Evolutionary conservation across 2,329 filamentous ascomycete species (phyloP), one percentile per base, ranked within the genome.

Genomic region (Myriosclerotinia curreyana): DNA sequence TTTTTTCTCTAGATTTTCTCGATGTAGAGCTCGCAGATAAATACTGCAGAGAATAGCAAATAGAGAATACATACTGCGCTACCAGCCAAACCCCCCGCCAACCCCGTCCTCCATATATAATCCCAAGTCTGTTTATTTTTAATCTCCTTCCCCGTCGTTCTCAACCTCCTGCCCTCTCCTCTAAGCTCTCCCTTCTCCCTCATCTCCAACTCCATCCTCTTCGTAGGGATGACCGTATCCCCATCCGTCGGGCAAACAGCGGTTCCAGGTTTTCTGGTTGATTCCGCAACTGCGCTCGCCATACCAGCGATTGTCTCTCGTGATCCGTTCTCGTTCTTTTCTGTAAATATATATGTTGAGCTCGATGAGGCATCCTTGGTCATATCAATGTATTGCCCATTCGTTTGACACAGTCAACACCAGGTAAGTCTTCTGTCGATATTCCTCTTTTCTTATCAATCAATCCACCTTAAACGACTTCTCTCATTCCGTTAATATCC

Each of bases 11-110:
- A 15, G 20, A n/a, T 17, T 17, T 22, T 14, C 14, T 2, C 34
- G 17, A 40, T 3, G 28, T 17, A 58, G 20, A 46, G 4, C 5
- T 12, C 7, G 20, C 12, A 22, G 40, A 9, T 15, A n/a, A 44
- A 22, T 7, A 20, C 20, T 22, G 40, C 7, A 2, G 20, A 17
- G 22, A 15, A 40, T 28, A 15, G 31, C 17, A 52, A 40, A 46
- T 20, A 38, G 48, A 38, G 53, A 34, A 20, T 38, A 65, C 66
- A 81, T 85, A 96, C 92, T 69, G 91, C 92, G 79, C 92, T 96
- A 69, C 94, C 95, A 61, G 95, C 95, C 65, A 97, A 70, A 20
- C 95, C 95, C 55, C 95, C 95, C 2, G 95, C 94, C 40, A 96
- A 78, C 42, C 91, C 91, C 67, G 90, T 95, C 71, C 91, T 86